Evolutionary conservation across 1,284 basidiomycete genomes (phyloP).

Genomic region (Cystobasidiaceae sp.): DNA sequence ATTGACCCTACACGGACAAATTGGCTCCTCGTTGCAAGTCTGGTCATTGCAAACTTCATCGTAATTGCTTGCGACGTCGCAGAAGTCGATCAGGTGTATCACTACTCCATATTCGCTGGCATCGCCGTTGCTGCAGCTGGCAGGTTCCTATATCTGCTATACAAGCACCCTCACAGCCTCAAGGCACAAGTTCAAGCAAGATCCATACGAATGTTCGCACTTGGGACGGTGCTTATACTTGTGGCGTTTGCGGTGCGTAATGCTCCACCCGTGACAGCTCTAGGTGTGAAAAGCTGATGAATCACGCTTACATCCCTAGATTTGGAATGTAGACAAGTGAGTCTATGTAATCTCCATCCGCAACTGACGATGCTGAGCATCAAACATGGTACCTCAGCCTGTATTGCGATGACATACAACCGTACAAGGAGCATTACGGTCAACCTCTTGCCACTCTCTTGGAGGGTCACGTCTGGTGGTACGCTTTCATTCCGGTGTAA

Average conservation of each 20-base stretch:
- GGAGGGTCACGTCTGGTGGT: conserved; percentile 26
- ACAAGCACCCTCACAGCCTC: conserved; percentile 5
- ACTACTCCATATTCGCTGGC: conserved; percentile 14
- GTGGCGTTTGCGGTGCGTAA: conserved; percentile 16
- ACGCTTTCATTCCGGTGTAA: not conserved
- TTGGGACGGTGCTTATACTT: not conserved
- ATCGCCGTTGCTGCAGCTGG: conserved; percentile 4
- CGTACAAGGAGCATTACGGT: conserved; percentile 15
- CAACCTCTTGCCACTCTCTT: conserved; percentile 3
- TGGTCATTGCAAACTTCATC: conserved; percentile 1
- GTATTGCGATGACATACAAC: conserved; percentile 21
- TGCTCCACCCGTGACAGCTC: not conserved
- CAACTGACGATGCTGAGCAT: no score
- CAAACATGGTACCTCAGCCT: no score
- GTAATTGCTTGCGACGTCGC: conserved; percentile 6
- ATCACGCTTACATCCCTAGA: not conserved
- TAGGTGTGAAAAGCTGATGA: not conserved
- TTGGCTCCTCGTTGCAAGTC: not conserved
- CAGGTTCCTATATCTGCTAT: conserved; percentile 5
- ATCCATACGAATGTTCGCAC: not conserved
- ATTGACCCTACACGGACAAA: conserved; percentile 2
- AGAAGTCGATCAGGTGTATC: conserved; percentile 16
- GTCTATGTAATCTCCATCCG: not conserved
- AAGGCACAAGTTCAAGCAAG: not conserved
- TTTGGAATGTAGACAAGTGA: conserved; percentile 30